A percentile compares a stretch with the other conserved stretches of the same genome.
phyloP scores from a whole-genome alignment of 345 rosid species.

The Trapa bicornis region DNA sequence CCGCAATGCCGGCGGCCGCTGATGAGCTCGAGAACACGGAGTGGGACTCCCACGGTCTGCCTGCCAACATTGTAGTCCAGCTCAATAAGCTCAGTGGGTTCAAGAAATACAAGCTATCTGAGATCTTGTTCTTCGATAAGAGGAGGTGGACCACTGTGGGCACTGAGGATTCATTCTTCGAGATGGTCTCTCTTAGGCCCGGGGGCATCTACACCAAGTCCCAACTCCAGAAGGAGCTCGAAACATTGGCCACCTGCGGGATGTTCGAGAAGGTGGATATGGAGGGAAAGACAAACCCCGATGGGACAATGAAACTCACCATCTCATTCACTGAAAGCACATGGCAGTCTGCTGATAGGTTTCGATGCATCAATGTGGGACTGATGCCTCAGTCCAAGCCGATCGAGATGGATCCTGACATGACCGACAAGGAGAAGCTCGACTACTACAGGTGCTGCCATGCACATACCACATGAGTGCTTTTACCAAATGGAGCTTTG shows the following conservation, averaged over 20 bases:
- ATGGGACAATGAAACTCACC: slow-evolving; percentile 54
- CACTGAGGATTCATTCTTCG: slow-evolving; percentile 81
- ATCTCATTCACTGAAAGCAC: slow-evolving; percentile 81
- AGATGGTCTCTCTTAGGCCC: slow-evolving; percentile 82
- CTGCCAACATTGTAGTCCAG: slow-evolving; percentile 73
- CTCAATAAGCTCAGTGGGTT: slow-evolving; percentile 74
- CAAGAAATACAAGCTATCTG: slow-evolving; percentile 75
- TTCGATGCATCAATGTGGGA: slow-evolving; percentile 86
- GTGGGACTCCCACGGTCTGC: slow-evolving; percentile 87
- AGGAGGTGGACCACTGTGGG: slow-evolving; percentile 50
- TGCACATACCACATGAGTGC: neutral
- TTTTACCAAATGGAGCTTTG: neutral
- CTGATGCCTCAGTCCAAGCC: slow-evolving; percentile 75
- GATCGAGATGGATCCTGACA: slow-evolving; percentile 75
- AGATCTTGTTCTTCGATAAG: slow-evolving; percentile 66
- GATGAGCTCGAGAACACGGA: slow-evolving; percentile 59
- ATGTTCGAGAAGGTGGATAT: slow-evolving; percentile 95
- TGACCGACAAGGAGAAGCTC: slow-evolving; percentile 92
- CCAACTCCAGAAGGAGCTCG: slow-evolving; percentile 77
- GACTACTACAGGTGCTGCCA: slow-evolving; percentile 39
- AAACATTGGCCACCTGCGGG: slow-evolving; percentile 83
- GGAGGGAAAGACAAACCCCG: slow-evolving; percentile 73
- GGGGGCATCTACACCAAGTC: slow-evolving; percentile 79
- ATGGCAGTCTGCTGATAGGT: slow-evolving; percentile 83
- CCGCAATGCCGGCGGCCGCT: slow-evolving; percentile 50